These are phyloP conservation scores for Cryphonectria nitschkei DNA, from an alignment of 2,329 filamentous ascomycete species.

Conservation along the genomic window DNA sequence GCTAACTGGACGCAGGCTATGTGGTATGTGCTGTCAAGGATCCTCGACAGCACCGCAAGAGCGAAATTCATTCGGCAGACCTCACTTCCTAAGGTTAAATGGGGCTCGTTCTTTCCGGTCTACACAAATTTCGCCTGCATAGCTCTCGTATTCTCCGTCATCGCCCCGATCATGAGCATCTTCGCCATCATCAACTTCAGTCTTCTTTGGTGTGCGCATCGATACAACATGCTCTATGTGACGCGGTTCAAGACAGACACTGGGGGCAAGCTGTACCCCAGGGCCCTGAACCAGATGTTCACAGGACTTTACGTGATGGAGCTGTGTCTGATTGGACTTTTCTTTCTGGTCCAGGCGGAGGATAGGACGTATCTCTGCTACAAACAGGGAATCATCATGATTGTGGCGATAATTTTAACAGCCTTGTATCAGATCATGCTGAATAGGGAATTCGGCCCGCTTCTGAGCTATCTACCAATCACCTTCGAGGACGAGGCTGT, in stretches of 20 bases:
- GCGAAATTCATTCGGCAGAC: conserved; percentile 89
- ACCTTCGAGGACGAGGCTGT: conserved; percentile 96
- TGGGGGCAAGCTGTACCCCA: conserved; percentile 87
- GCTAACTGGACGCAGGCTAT: conserved; percentile 39
- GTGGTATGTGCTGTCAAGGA: conserved; percentile 80
- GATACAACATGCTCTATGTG: conserved; percentile 97
- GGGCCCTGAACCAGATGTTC: conserved; percentile 93
- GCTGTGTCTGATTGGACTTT: conserved; percentile 83
- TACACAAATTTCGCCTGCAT: conserved; percentile 98
- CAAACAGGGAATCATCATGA: conserved; percentile 83
- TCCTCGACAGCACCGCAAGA: conserved; percentile 79
- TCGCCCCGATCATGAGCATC: conserved; percentile 86
- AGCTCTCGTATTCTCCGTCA: conserved; percentile 82
- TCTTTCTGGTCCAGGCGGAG: conserved; percentile 74
- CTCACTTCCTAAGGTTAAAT: conserved; percentile 74
- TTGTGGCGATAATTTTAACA: conserved; percentile 73
- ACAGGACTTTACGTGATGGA: conserved; percentile 96
- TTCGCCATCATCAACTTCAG: conserved; percentile 93
- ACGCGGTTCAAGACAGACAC: conserved; percentile 89
- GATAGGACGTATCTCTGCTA: conserved; percentile 61
- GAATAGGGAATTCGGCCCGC: conserved; percentile 80
- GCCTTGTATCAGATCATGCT: conserved; percentile 77
- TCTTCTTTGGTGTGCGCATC: conserved; percentile 90
- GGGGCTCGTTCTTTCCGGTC: conserved; percentile 93
- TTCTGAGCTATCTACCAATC: conserved; percentile 88